phyloP scores from a whole-genome alignment of 2,329 filamentous ascomycete genomes.

The Exophiala sp. region DNA sequence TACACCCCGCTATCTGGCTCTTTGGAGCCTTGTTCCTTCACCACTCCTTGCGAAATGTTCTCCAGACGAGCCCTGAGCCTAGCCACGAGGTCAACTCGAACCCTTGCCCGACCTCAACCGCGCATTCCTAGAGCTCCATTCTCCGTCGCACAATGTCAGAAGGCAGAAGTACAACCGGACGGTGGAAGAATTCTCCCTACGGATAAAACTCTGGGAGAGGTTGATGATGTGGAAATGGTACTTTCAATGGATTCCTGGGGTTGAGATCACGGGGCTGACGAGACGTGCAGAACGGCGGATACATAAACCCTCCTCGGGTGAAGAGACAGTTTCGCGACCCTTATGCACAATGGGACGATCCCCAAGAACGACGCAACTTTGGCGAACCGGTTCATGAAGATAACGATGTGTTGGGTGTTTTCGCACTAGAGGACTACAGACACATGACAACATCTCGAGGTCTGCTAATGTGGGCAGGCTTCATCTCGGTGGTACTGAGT shows the following conservation, averaged over 20 bases:
- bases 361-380: constrained; percentile 94
- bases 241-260: constrained; percentile 12
- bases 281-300: constrained; percentile 42
- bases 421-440: constrained; percentile 85
- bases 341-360: constrained; percentile 92
- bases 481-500: constrained; percentile 61
- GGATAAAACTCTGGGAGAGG: constrained; percentile 34
- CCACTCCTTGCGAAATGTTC: constrained; percentile 37
- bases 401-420: constrained; percentile 86
- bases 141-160: constrained; percentile 38
- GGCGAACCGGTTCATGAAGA: constrained; percentile 97
- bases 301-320: constrained; percentile 54
- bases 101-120: constrained; percentile 15
- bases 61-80: constrained; percentile 41
- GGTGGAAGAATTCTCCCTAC: background rate
- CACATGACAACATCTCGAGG: constrained; percentile 73
- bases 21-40: constrained; percentile 9
- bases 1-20: constrained; percentile 5
- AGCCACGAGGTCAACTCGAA: constrained; percentile 35
- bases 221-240: constrained; percentile 46
- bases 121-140: constrained; percentile 38
- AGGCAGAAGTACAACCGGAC: background rate
- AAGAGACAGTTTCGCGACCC: constrained; percentile 94
- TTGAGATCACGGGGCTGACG: constrained; percentile 21
- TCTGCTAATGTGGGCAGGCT: constrained; percentile 63